A percentile compares a stretch with the other conserved stretches of the same genome.
Evolutionary conservation across 495 filamentous ascomycete species (phyloP).

Genomic region (Clohesyomyces aquaticus): DNA sequence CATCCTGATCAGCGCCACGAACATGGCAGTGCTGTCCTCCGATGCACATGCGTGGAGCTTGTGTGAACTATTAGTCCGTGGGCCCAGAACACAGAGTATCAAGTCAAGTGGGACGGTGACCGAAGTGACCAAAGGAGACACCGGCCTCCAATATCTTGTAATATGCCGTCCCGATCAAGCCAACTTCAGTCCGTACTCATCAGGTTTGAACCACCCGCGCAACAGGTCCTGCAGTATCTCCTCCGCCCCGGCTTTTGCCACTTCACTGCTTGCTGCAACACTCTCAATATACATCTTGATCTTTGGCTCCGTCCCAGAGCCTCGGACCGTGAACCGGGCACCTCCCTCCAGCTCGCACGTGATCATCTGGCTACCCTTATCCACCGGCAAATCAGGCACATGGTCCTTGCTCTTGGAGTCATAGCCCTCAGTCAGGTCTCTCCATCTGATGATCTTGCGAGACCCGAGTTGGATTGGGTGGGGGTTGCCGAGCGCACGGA

Average conservation of each 20-base stretch:
- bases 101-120: neutral
- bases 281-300: constrained; percentile 52
- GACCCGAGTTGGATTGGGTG: constrained; percentile 53
- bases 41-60: neutral
- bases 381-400: constrained; percentile 62
- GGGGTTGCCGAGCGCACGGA: constrained; percentile 55
- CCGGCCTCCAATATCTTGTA: neutral
- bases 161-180: constrained; percentile 20
- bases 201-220: constrained; percentile 60
- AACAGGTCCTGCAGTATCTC: constrained; percentile 57
- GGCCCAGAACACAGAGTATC: neutral
- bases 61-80: too few species aligned
- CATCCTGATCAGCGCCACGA: neutral
- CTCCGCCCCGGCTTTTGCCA: constrained; percentile 58
- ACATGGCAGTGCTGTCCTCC: neutral
- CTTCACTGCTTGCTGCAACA: constrained; percentile 39
- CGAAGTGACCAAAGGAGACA: neutral
- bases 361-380: constrained; percentile 67
- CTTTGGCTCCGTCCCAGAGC: constrained; percentile 71
- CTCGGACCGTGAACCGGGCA: constrained; percentile 68
- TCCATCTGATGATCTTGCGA: constrained; percentile 63
- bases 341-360: constrained; percentile 67
- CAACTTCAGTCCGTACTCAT: constrained; percentile 37
- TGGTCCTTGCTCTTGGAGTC: constrained; percentile 62
- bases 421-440: constrained; percentile 68